Percentiles rank a stretch among this genome's conserved stretches.
Conservation (phyloP, 768 basidiomycete species). For the Boletus eberwhitei region DNA sequence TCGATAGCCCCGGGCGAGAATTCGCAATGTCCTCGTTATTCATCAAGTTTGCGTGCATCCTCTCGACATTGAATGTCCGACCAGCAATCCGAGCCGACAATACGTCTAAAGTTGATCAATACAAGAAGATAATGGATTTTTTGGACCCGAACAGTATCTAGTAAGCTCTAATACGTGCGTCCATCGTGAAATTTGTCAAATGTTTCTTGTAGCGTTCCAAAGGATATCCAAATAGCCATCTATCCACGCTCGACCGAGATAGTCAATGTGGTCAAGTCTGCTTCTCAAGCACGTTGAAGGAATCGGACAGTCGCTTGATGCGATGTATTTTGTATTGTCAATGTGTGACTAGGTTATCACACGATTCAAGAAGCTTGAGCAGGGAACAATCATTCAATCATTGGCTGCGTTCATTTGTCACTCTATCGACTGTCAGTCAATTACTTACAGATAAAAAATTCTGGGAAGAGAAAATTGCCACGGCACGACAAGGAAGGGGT, state of each 20-base stretch:
- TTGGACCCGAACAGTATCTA: slow-evolving; percentile 6
- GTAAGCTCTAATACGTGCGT: not conserved
- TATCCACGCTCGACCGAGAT: slow-evolving; percentile 2
- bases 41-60: slow-evolving; percentile 6
- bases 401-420: too few species aligned
- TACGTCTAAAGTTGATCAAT: not conserved
- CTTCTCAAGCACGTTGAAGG: not conserved
- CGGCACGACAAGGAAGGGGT: too few species aligned
- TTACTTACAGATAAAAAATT: too few species aligned
- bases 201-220: not conserved
- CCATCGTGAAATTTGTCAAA: not conserved
- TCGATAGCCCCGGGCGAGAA: slow-evolving; percentile 3
- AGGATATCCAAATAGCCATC: not conserved
- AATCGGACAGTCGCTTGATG: not conserved
- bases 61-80: not conserved
- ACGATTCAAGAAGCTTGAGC: not conserved
- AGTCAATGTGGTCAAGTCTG: not conserved
- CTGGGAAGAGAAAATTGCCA: too few species aligned
- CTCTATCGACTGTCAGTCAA: too few species aligned
- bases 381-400: too few species aligned
- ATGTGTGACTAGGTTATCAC: not conserved
- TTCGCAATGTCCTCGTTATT: slow-evolving; percentile 3
- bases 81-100: not conserved
- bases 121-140: slow-evolving; percentile 1
- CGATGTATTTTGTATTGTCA: too few species aligned